Evolutionary conservation across 1,139 yeast species (phyloP).

Genomic region (Geotrichum histeridarum): DNA sequence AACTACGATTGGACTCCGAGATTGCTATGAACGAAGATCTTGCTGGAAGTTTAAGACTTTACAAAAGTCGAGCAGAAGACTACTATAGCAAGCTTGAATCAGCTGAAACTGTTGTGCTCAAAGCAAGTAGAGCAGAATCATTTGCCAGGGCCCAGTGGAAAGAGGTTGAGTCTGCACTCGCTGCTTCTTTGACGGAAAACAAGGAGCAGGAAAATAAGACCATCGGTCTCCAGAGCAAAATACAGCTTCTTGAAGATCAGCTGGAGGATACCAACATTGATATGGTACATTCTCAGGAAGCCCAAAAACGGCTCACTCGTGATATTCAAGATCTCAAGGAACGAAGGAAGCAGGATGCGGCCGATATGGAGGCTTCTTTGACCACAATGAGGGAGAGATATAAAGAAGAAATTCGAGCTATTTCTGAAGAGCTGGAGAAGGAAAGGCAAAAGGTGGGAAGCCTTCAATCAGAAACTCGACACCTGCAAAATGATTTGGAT

Average conservation of each 20-base stretch:
- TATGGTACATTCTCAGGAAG: conserved; percentile 48
- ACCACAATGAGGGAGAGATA: conserved; percentile 41
- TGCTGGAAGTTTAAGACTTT: conserved; percentile 51
- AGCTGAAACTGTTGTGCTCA: conserved; percentile 69
- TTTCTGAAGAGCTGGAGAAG: conserved; percentile 55
- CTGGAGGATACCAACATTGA: conserved; percentile 57
- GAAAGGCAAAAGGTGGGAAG: conserved; percentile 46
- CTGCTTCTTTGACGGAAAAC: conserved; percentile 57
- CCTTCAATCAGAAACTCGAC: conserved; percentile 59
- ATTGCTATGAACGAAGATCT: conserved; percentile 50
- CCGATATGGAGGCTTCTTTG: conserved; percentile 28
- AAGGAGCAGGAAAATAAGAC: conserved; percentile 56
- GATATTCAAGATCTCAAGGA: conserved; percentile 42
- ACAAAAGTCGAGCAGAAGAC: conserved; percentile 69
- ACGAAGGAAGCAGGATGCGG: conserved; percentile 28
- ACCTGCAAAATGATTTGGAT: conserved; percentile 58
- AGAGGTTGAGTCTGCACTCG: conserved; percentile 51
- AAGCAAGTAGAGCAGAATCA: conserved; percentile 58
- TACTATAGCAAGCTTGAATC: conserved; percentile 68
- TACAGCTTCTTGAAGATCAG: conserved; percentile 52
- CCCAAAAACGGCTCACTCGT: conserved; percentile 43
- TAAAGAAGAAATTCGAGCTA: conserved; percentile 52
- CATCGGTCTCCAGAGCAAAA: conserved; percentile 52
- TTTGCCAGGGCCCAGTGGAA: conserved; percentile 51
- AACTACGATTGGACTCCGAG: conserved; percentile 52